Conservation (phyloP, 2,329 filamentous ascomycete species). For the Fusarium sp. region DNA sequence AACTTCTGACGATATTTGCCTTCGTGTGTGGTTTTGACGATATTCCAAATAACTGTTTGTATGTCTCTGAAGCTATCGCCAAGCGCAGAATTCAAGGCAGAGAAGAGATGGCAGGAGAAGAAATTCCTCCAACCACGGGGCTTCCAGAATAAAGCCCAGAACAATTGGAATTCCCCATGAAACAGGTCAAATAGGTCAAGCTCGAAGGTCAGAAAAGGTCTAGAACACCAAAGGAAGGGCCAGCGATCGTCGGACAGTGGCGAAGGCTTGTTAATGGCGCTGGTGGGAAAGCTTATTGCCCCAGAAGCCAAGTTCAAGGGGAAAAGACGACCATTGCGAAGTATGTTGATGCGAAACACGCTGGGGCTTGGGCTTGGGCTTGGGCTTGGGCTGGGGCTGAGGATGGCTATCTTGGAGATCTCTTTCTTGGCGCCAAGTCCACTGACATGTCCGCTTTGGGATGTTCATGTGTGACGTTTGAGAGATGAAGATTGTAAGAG, state of each 20-base stretch:
- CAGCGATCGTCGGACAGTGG: conserved; percentile 23
- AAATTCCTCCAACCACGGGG: neutral
- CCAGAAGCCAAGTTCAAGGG: conserved; percentile 11
- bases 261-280: conserved; percentile 37
- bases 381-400: neutral
- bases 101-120: neutral
- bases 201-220: conserved; percentile 14
- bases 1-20: neutral
- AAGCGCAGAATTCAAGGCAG: neutral
- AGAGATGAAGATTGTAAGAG: neutral
- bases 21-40: neutral
- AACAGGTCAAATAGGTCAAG: conserved; percentile 4
- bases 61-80: conserved; percentile 1
- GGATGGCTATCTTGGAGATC: neutral
- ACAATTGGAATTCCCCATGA: conserved; percentile 3
- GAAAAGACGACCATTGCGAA: conserved; percentile 3
- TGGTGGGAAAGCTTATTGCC: conserved; percentile 40
- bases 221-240: conserved; percentile 27
- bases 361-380: neutral
- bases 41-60: conserved; percentile 21
- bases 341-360: conserved; percentile 2
- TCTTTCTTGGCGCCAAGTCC: conserved; percentile 7
- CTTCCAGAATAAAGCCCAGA: conserved; percentile 24
- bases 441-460: conserved; percentile 24
- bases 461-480: conserved; percentile 2